Base-by-base conservation (phyloP, 1,284 basidiomycete species). In the Ustilago xerochloae region DNA sequence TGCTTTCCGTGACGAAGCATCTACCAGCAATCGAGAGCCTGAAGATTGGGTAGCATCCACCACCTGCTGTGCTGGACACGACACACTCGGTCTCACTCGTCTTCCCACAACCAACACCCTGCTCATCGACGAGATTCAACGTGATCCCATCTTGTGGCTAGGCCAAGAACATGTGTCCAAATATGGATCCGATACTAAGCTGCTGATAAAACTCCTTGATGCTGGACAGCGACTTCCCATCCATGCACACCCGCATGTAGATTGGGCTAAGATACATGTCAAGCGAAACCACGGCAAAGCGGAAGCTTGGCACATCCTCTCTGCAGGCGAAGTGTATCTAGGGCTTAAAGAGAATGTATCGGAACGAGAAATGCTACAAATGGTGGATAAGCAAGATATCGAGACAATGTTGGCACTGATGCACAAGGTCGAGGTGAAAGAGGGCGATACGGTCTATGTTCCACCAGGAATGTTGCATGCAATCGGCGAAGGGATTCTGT, bases 41-140 rank as follows among this genome's bases (percentile, higher is more conserved):
- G 66, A 68, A 33, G 66, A 68, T 35, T 68, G 66, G 66, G 66
- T 68, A 9, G 66, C 66, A 0, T 68, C 66, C 8, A 68, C 66
- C 4, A 68, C 66, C 3, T 68, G 66, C 56, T 63, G 66, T 33
- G 66, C 66, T 9, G 66, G 66, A 0, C 55, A 63, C 55, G 66
- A 68, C 48, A 59, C 66, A 12, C 51, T 68, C 20, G 66, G 66
- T 2, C 66, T 68, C 13, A 63, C 66, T 1, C 60, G 59, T 16
- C 60, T 68, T 3, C 39, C 60, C 7, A 20, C 24, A 3, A 68
- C 60, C 4, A 35, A 48, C n/a, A 68, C 60, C 6, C 39, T 68
- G 15, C 60, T 68, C 26, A 13, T 59, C 15, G 66, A 68, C 30
- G 66, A 68, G 43, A 63, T 68, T 32, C 38, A n/a, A 1, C 22